Conservation (phyloP, 345 rosid species). For the Bruguiera sexangula region DNA sequence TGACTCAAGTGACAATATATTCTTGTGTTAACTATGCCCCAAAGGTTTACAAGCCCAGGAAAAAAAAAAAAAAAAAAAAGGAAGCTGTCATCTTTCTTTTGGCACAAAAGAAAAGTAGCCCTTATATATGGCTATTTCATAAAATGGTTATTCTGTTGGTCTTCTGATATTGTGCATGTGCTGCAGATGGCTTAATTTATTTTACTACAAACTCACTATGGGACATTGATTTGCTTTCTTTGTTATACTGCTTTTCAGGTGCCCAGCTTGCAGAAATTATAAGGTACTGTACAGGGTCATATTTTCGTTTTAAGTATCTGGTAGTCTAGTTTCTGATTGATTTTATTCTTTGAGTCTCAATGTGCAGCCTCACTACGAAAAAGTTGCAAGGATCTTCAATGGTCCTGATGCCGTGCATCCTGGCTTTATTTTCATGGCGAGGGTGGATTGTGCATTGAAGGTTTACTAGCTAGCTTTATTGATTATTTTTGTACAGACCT, state of each 20-base stretch:
- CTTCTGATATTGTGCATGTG: neutral
- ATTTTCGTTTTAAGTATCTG: slow-evolving; percentile 10
- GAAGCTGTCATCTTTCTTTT: neutral
- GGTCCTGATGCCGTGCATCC: slow-evolving; percentile 87
- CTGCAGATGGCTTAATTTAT: neutral
- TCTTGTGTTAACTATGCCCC: no score
- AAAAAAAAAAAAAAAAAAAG: no score
- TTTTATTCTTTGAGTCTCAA: slow-evolving; percentile 25
- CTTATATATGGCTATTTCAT: neutral
- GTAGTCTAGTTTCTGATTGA: slow-evolving; percentile 7
- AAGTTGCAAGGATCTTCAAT: slow-evolving; percentile 90
- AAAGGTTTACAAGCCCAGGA: no score
- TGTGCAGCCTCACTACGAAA: slow-evolving; percentile 88
- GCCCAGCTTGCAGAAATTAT: slow-evolving; percentile 98
- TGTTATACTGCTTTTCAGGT: slow-evolving; percentile 52
- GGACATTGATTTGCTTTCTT: slow-evolving; percentile 14
- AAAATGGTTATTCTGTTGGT: neutral
- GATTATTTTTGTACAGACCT: neutral
- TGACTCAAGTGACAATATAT: no score
- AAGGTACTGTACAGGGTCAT: slow-evolving; percentile 50
- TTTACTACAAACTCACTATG: neutral
- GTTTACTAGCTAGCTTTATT: slow-evolving; percentile 38
- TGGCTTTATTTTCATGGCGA: slow-evolving; percentile 70
- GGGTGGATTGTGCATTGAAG: slow-evolving; percentile 91
- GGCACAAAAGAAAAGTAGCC: neutral